These are phyloP conservation scores for Vigna unguiculata DNA, from an alignment of 306 rosid genomes.

Conservation along the genomic window DNA sequence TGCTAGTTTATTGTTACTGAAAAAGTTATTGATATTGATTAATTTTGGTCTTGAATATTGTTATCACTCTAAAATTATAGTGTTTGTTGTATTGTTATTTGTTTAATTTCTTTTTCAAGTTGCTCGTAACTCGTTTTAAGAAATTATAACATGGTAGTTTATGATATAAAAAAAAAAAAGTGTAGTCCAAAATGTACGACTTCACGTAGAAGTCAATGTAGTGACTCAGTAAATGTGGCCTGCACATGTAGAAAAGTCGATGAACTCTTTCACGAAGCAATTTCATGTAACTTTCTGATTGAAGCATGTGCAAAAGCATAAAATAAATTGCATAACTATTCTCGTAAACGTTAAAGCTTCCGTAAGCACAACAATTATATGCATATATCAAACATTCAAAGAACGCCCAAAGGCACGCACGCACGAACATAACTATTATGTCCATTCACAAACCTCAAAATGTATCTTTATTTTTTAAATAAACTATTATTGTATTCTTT, in stretches of 20 bases:
- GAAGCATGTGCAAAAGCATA: constrained; percentile 43
- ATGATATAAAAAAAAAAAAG: background rate
- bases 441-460: background rate
- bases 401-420: background rate
- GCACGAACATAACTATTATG: too few species aligned
- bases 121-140: background rate
- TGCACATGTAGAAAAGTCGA: constrained; percentile 47
- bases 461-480: background rate
- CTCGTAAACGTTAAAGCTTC: constrained; percentile 12
- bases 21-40: background rate
- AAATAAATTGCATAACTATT: constrained; percentile 25
- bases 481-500: background rate
- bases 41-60: background rate
- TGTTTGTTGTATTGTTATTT: background rate
- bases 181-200: constrained; percentile 4
- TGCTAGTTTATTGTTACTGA: background rate
- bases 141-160: background rate
- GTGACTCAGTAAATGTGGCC: background rate
- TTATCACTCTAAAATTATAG: background rate
- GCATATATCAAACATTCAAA: background rate
- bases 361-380: constrained; percentile 9
- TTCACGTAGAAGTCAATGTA: constrained; percentile 23
- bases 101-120: background rate
- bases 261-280: background rate
- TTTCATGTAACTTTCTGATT: constrained; percentile 24